Evolutionary conservation across 495 filamentous ascomycete species (phyloP), one percentile per base, ranked within the genome.

Genomic region (Annulohypoxylon moriforme): DNA sequence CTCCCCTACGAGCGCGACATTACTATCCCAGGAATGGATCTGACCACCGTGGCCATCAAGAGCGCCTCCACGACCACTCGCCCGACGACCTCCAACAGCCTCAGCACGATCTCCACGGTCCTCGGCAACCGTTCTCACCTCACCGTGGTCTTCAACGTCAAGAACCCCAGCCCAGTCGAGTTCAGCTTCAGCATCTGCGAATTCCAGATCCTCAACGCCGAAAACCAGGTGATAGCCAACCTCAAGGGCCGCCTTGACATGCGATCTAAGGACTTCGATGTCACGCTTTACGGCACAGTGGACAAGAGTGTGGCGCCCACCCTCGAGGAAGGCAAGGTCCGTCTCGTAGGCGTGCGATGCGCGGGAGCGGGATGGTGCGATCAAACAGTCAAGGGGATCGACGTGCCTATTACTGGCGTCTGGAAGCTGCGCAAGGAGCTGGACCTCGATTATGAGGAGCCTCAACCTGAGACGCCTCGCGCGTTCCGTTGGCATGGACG

Each of bases 111-210:
- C 6, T 57, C 16, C 57, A 38, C 38, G 10, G 2, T n/a, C 1
- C 14, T 31, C 61, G 64, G 20, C 14, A 14, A 14, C 20, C 60
- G 56, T 10, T 56, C 57, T 1, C 16, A 3, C 6, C 22, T 72
- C 40, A 67, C 22, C 14, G 61, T 72, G 7, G 62, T 24, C 8
- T 18, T 81, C 34, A 59, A 49, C 49, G 55, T 78, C 1, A 31
- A 13, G 22, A 81, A 81, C 50, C 77, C 74, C 8, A 72, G 64
- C 22, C 74, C 75, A 0, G 36, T 79, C 1, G 78, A 80, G 60
- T 72, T 80, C 5, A 73, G 69, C 56, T 67, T 80, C 67, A 78
- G 79, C n/a, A 55, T 46, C 16, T 75, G 74, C 55, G 58, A 60
- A 3, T 78, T 78, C 56, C 72, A 77, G 49, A 75, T 80, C 24